Evolutionary conservation across 2,329 filamentous ascomycete species (phyloP), one percentile per base, ranked within the genome.

Genomic region (Claviceps sp.): DNA sequence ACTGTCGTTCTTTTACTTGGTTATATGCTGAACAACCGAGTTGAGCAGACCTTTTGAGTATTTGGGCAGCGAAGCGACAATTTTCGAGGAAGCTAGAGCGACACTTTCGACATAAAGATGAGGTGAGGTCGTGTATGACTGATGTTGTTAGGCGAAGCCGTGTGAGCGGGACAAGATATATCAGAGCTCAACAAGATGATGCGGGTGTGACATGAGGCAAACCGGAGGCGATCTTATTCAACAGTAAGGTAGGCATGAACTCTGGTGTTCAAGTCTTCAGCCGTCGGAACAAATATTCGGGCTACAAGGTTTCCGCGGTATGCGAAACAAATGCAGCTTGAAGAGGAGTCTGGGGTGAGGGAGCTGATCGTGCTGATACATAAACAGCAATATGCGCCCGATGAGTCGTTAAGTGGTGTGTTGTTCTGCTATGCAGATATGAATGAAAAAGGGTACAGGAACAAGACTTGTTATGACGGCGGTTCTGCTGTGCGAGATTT

Each of bases 251-350:
- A 75, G 72, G 74, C 77, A 81, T 81, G 70, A 79, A 81, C 71
- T 75, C 71, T 68, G 63, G 59, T 57, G 57, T 61, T 61, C 9
- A 61, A 57, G 55, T 59, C 65, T 74, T 90, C 89, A 96, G 79
- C 90, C 91, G 86, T 93, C 91, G 66, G 87, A 89, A 75, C 82
- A 85, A 73, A 88, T 85, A 73, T 89, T 82, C 71, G 82, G 82
- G 78, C 86, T 90, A 86, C 87, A 88, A 79, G 84, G 86, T 83
- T 87, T 94, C 80, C 86, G 84, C 83, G 84, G 79, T 86, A 87
- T 89, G 82, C 88, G 88, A 87, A 94, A 94, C 81, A 85, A 79
- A 82, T 90, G 88, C 86, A 94, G 88, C 86, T 88, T 88, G 78
- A 88, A 82, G 78, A 88, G 88, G 84, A 91, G 85, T 87, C 84